phyloP scores from a whole-genome alignment of 306 rosid genomes.

The Urtica urens region DNA sequence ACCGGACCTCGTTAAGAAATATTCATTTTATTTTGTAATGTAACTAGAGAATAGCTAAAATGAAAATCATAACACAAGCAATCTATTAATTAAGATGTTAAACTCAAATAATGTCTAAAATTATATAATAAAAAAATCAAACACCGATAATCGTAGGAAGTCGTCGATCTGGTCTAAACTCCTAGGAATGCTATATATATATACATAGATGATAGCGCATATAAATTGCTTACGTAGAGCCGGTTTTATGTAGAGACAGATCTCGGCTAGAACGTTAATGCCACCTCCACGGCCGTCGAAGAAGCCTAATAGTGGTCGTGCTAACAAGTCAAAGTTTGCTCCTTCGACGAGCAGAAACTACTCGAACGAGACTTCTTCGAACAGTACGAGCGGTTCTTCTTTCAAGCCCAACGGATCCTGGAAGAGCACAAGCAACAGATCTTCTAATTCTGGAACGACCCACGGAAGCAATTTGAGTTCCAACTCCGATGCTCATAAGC shows the following conservation, averaged over 20 bases:
- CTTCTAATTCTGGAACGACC: constrained; percentile 64
- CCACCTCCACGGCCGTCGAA: constrained; percentile 86
- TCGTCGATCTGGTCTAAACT: too few species aligned
- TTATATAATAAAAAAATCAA: too few species aligned
- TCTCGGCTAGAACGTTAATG: constrained; percentile 90
- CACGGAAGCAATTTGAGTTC: constrained; percentile 88
- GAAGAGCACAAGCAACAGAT: too few species aligned
- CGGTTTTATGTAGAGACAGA: constrained; percentile 55
- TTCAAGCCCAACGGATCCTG: constrained; percentile 45
- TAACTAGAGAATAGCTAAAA: too few species aligned
- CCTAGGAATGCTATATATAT: too few species aligned
- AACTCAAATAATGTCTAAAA: too few species aligned
- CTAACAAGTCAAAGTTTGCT: constrained; percentile 41
- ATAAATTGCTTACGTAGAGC: constrained; percentile 7
- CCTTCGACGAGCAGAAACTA: constrained; percentile 68
- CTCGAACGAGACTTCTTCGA: constrained; percentile 43
- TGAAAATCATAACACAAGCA: too few species aligned
- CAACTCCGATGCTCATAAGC: constrained; percentile 95
- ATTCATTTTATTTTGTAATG: too few species aligned
- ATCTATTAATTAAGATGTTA: too few species aligned
- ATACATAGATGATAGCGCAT: background rate
- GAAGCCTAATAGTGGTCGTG: constrained; percentile 22
- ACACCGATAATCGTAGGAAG: too few species aligned
- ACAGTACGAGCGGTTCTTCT: constrained; percentile 54
- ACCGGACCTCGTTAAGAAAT: too few species aligned